Evolutionary conservation across 768 basidiomycete genomes (phyloP).

Genomic region (Clitopilus hobsonii): DNA sequence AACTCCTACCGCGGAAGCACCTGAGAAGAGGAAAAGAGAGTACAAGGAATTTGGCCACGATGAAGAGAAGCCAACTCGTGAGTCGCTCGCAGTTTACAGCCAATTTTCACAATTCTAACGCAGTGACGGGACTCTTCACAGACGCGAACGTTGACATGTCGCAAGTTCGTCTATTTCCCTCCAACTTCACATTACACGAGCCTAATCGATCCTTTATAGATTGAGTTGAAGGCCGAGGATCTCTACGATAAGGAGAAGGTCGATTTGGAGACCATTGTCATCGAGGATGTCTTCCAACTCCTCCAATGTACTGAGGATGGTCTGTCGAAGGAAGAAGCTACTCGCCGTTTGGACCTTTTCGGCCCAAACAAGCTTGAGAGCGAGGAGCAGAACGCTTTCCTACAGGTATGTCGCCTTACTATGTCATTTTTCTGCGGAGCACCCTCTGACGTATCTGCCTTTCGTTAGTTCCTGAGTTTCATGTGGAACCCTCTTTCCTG

Average conservation of each 20-base stretch:
- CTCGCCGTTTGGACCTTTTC: conserved; percentile 84
- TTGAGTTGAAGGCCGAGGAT: conserved; percentile 89
- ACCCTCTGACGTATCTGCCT: conserved; percentile 3
- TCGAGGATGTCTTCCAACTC: conserved; percentile 95
- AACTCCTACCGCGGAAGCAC: conserved; percentile 21
- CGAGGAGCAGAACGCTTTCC: conserved; percentile 87
- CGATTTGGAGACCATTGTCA: conserved; percentile 93
- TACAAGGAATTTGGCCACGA: conserved; percentile 87
- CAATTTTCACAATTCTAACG: conserved; percentile 9
- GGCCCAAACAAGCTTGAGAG: conserved; percentile 93
- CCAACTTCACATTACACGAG: background rate
- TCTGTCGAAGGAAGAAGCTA: conserved; percentile 69
- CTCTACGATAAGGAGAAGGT: conserved; percentile 99
- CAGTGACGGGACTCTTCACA: conserved; percentile 20
- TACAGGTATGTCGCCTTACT: conserved; percentile 55
- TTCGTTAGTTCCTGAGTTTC: conserved; percentile 77
- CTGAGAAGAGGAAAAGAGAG: conserved; percentile 67
- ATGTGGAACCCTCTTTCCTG: conserved; percentile 99
- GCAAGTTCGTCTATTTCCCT: conserved; percentile 36
- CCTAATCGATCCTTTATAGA: conserved; percentile 31
- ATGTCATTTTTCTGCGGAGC: background rate
- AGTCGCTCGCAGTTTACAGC: conserved; percentile 26
- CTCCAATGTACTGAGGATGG: conserved; percentile 87
- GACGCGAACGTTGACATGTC: conserved; percentile 89
- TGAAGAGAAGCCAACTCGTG: conserved; percentile 62